phyloP scores from a whole-genome alignment of 257 asterid genomes.

The Solanum raphanifolium region DNA sequence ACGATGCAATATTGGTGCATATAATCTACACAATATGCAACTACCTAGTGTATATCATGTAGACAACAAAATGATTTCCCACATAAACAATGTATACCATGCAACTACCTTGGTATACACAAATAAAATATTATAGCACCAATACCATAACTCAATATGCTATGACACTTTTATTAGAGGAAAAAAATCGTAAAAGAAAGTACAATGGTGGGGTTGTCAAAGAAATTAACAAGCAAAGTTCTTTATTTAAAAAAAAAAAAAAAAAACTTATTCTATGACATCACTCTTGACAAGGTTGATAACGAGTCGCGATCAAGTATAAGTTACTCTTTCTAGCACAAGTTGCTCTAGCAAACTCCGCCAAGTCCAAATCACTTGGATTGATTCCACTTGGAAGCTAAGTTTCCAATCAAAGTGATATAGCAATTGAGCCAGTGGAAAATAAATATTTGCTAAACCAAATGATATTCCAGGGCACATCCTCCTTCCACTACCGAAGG shows the following conservation, averaged over 20 bases:
- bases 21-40: too few species aligned
- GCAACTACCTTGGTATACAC: neutral
- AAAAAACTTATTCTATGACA: too few species aligned
- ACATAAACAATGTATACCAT: too few species aligned
- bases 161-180: neutral
- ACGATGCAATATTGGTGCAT: too few species aligned
- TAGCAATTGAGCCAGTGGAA: neutral
- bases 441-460: neutral
- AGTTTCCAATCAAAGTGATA: constrained; percentile 7
- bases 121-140: neutral
- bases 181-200: too few species aligned
- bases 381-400: neutral
- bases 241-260: too few species aligned
- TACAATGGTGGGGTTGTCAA: neutral
- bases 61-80: too few species aligned
- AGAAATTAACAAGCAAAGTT: neutral
- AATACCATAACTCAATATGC: neutral
- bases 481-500: too few species aligned
- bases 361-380: neutral
- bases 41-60: too few species aligned
- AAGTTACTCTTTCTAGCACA: neutral
- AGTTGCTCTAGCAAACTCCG: neutral
- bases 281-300: neutral
- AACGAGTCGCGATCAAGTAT: neutral
- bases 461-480: neutral